Base-by-base conservation (phyloP, 805 yeast genomes). In the Torulaspora indica region DNA sequence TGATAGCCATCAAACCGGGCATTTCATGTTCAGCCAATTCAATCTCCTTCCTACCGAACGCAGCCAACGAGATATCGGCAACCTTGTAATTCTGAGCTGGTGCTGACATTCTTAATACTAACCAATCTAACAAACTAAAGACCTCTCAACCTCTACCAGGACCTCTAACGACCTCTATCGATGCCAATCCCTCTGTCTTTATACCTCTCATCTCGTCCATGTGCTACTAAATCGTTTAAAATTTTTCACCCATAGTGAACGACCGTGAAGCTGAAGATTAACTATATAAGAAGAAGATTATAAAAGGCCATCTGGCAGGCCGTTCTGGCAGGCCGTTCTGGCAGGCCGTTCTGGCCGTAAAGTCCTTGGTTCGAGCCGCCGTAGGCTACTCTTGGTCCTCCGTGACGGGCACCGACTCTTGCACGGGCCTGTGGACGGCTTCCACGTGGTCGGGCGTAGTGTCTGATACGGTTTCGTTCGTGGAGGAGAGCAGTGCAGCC, bases 31-130 rank as follows among this genome's bases (percentile, higher is more conserved):
- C 98, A 58, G 98, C 93, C 69, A 91, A 81, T 76, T 91, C 97
- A 65, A 91, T 93, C 75, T 91, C 98, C 75, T 91, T 93, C 80
- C 98, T 89, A 76, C 98, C 98, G 73, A 93, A 91, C 68, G 98
- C 98, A 68, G 98, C 98, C 57, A 91, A 81, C 61, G 96, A 86
- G 73, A 93, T 85, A 74, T 91, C 98, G 63, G 97, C 95, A 70
- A 91, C 96, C 75, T 93, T 91, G 80, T 80, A 93, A 73, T 81
- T 85, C 60, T 71, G 74, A 57, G 83, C 79, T 62, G 79, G 78
- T 53, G 77, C 69, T 63, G 82, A 72, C 82, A 77, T 78, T 56
- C 24, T 52, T 24, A 25, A 25, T 25, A 3, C 28, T 8, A 9
- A 4, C 10, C 28, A 12, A 25, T 25, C 28, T 25, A 25, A 20